These are phyloP conservation scores for Hygrophorus russula DNA, from an alignment of 768 basidiomycete genomes.

Conservation along the genomic window DNA sequence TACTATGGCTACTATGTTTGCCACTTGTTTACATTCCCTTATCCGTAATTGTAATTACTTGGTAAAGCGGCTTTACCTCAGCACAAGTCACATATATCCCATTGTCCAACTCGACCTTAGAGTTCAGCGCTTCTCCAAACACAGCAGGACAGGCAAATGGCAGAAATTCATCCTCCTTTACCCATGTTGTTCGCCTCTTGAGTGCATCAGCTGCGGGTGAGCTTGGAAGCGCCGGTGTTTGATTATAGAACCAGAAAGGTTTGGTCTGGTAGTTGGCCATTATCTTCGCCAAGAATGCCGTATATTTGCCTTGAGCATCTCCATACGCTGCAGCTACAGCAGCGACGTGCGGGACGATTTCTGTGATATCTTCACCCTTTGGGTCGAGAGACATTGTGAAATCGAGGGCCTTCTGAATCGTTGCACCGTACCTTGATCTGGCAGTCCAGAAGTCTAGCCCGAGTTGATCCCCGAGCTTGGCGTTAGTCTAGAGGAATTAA, in stretches of 20 bases:
- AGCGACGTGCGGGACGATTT: slow-evolving; percentile 47
- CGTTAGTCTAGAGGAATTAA: slow-evolving; percentile 35
- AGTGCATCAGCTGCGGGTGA: slow-evolving; percentile 21
- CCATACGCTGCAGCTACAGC: slow-evolving; percentile 48
- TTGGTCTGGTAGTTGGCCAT: slow-evolving; percentile 21
- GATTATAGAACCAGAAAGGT: slow-evolving; percentile 39
- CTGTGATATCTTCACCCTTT: slow-evolving; percentile 28
- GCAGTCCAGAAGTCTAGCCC: slow-evolving; percentile 39
- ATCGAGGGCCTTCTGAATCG: slow-evolving; percentile 49
- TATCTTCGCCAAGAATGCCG: slow-evolving; percentile 29
- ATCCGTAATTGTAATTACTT: no score
- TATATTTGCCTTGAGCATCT: slow-evolving; percentile 49
- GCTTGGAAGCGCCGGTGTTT: slow-evolving; percentile 26
- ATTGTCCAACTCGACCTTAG: slow-evolving; percentile 28
- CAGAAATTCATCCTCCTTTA: background rate
- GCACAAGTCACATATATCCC: slow-evolving; percentile 33
- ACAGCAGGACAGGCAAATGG: slow-evolving; percentile 27
- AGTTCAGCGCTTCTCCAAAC: slow-evolving; percentile 14
- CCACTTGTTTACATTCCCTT: no score
- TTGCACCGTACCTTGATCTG: slow-evolving; percentile 36
- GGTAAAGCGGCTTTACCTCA: slow-evolving; percentile 27
- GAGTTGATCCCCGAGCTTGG: slow-evolving; percentile 36
- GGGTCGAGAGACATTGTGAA: slow-evolving; percentile 38
- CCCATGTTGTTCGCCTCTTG: slow-evolving; percentile 11
- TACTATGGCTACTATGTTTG: no score